Base-by-base conservation (phyloP, 2,329 filamentous ascomycete species). In the Hypoxylon sp. region DNA sequence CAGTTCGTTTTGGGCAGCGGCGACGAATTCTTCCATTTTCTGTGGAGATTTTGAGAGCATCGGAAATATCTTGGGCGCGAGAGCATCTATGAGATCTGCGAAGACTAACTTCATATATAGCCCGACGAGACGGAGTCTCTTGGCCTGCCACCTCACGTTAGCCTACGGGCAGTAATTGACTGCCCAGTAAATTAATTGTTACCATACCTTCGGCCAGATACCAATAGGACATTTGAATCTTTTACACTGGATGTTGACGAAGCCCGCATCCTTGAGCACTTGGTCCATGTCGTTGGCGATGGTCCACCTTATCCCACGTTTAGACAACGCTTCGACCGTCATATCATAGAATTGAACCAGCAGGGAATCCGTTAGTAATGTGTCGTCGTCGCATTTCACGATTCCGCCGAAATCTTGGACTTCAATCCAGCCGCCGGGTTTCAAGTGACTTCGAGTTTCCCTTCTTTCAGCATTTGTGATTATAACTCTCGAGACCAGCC, bases 111-210 rank as follows among this genome's bases (percentile, higher is more conserved):
- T 65, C 50, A 65, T 61, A 70, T 82, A 48, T 63, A 81, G 14
- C 62, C 65, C 82, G 58, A 82, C 75, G 46, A 80, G 75, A 55
- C 82, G 82, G 23, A 82, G 76, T 14, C 77, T 77, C 11, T 76
- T 72, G 32, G 82, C 63, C 65, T 70, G 19, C 1, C 17, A 25
- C 11, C 30, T 17, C 11, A 10, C 34, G 32, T 68, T 50, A 68
- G 64, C 21, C 32, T 19, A 36, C n/a, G 23, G 5, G 45, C 17
- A 28, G 5, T 6, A 46, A 19, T 14, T n/a, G 5, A 7, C 1
- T 55, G 10, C 30, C 9, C 13, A 36, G 6, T 21, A 3, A 14
- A 41, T 17, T 23, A 17, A 13, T 21, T n/a, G 19, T 23, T 45
- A 23, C 21, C 10, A 14, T 55, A 70, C 78, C 51, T 77, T 80